Conservation (phyloP, 257 asterid genomes). For the Capsicum chinense region DNA sequence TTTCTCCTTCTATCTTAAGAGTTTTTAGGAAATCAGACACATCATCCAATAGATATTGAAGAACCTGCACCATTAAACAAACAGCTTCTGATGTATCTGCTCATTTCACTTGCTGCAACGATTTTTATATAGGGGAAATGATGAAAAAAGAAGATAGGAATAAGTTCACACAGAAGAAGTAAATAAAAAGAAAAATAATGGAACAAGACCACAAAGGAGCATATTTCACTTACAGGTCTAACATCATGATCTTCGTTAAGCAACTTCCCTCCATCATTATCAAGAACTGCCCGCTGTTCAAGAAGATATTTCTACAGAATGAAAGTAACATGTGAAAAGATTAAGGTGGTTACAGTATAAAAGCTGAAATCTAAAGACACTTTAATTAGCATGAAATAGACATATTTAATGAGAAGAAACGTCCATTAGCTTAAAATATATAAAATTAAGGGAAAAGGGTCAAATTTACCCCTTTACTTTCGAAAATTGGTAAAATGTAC, state of each 20-base stretch:
- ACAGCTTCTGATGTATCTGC: conserved; percentile 32
- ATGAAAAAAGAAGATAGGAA: not conserved
- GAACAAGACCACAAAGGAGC: conserved; percentile 33
- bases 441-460: not conserved
- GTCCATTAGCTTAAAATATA: conserved; percentile 6
- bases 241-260: conserved; percentile 94
- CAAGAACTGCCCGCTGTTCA: conserved; percentile 89
- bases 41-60: conserved; percentile 88
- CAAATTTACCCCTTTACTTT: too few species aligned
- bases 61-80: conserved; percentile 62
- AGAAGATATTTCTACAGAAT: conserved; percentile 82
- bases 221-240: conserved; percentile 71
- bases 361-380: not conserved
- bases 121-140: not conserved
- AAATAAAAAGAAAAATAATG: not conserved
- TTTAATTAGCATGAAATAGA: not conserved
- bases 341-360: not conserved
- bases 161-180: not conserved
- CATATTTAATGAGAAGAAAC: conserved; percentile 10
- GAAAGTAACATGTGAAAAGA: conserved; percentile 21
- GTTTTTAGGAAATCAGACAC: conserved; percentile 79
- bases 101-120: conserved; percentile 24
- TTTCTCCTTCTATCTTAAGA: conserved; percentile 46
- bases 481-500: too few species aligned
- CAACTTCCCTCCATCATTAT: conserved; percentile 86